Evolutionary conservation across 805 yeast genomes (phyloP), one percentile per base, ranked within the genome.

Genomic region (Barnettozyma wickerhamii): DNA sequence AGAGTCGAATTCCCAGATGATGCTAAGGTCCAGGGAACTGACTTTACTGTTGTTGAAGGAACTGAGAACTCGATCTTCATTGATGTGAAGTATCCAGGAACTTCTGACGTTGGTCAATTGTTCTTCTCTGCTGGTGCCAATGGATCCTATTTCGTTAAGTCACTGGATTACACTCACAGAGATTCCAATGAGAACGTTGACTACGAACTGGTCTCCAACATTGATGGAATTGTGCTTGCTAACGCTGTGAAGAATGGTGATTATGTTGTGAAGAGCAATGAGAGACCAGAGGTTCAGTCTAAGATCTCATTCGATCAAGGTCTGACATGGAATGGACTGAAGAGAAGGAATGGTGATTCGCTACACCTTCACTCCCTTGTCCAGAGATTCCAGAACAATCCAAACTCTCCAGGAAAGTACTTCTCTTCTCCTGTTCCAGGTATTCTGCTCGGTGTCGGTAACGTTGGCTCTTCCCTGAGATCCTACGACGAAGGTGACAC

Each of bases 211-310:
- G 56, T 73, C 15, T 66, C 65, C 28, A 72, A 71, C 46, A 65
- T 79, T 15, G 85, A 81, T 43, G 90, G 89, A 9, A 71, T 76
- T 13, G 73, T 84, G 74, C 52, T 83, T 35, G 72, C 77, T 9
- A 74, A 74, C 50, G 41, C 53, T 26, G 60, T 42, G 24, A 35
- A 40, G 30, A 43, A 57, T 47, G 51, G 55, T 37, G 14, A 39
- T 31, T 26, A 37, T 9, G 40, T 58, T 18, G 48, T 53, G 19
- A 28, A 28, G 7, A 28, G 13, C 30, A 28, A 28, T 28, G 30
- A 28, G 18, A 30, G 10, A 18, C 12, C 40, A 4, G n/a, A 13
- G 7, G 21, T 37, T 18, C 29, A 37, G 19, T 58, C 68, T 5
- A 59, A 52, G 40, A 64, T 68, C 36, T 60, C 71, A 7, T 62